Evolutionary conservation across 1,139 yeast genomes (phyloP).

Genomic region (Candida glucosophila): DNA sequence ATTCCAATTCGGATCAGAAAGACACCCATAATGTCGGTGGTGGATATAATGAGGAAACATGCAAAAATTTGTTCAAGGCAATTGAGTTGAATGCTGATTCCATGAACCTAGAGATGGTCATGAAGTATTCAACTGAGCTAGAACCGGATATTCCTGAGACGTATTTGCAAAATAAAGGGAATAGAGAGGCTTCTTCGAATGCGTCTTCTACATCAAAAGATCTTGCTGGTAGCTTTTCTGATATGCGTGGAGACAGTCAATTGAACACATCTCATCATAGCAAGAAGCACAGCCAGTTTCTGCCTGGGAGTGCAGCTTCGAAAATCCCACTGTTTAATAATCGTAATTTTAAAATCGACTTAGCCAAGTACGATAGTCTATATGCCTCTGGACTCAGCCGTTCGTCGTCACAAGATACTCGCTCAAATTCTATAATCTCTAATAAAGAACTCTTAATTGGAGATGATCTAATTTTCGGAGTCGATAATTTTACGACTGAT

Average conservation of each 20-base stretch:
- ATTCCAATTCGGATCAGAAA: constrained; percentile 20
- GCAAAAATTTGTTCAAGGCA: constrained; percentile 24
- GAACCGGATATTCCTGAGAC: constrained; percentile 37
- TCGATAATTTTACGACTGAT: constrained; percentile 33
- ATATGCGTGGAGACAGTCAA: constrained; percentile 1
- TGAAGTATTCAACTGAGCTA: constrained; percentile 28
- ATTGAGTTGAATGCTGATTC: constrained; percentile 35
- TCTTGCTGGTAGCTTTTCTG: constrained; percentile 9
- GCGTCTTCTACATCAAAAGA: constrained; percentile 23
- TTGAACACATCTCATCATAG: constrained; percentile 1
- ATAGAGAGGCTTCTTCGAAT: too few relatives aligned
- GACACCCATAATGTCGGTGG: too few relatives aligned
- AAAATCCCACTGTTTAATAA: constrained; percentile 34
- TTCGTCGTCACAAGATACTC: constrained; percentile 7
- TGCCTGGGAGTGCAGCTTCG: constrained; percentile 3
- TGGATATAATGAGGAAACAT: too few relatives aligned
- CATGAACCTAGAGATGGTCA: constrained; percentile 26
- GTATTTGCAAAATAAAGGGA: too few relatives aligned
- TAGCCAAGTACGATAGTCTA: constrained; percentile 31
- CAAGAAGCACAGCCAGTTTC: too few relatives aligned
- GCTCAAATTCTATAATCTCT: constrained; percentile 7
- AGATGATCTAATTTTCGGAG: constrained; percentile 26
- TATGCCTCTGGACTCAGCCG: constrained; percentile 4
- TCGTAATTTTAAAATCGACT: constrained; percentile 25
- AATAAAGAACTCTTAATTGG: constrained; percentile 19